These are phyloP conservation scores for Diaporthe vaccinii DNA, from an alignment of 2,329 filamentous ascomycete species.

Conservation along the genomic window DNA sequence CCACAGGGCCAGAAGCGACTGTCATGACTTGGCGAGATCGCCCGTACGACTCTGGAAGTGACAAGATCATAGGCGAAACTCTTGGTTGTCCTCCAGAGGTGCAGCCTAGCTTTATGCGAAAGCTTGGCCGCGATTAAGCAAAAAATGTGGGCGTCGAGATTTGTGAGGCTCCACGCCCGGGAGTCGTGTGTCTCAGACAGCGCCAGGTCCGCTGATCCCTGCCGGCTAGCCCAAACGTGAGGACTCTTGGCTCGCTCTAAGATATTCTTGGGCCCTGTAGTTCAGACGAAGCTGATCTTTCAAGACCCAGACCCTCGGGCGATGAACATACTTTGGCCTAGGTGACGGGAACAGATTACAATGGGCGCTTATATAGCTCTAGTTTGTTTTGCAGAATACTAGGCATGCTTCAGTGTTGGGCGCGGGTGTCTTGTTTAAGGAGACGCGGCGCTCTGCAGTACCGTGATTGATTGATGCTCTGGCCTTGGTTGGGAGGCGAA, in stretches of 20 bases:
- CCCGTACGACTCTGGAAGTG: background rate
- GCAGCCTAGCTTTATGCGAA: conserved; percentile 27
- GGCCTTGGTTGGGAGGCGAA: background rate
- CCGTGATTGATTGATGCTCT: background rate
- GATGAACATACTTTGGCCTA: conserved; percentile 9
- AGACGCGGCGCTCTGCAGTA: background rate
- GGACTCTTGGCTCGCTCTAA: conserved; percentile 16
- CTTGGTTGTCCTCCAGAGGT: conserved; percentile 12
- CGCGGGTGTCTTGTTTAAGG: background rate
- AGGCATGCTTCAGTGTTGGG: background rate
- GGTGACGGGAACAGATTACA: background rate
- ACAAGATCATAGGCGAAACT: conserved; percentile 30
- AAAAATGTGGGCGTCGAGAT: conserved; percentile 1
- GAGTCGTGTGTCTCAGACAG: conserved; percentile 24
- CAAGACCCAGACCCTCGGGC: conserved; percentile 9
- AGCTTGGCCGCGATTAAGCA: conserved; percentile 29
- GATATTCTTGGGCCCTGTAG: conserved; percentile 24
- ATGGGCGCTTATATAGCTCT: background rate
- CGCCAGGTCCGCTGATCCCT: conserved; percentile 11
- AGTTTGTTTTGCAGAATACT: background rate
- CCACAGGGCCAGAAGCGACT: conserved; percentile 12
- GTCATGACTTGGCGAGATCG: conserved; percentile 24
- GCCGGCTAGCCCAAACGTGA: conserved; percentile 27
- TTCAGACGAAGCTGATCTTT: conserved; percentile 31
- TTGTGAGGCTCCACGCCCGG: background rate